Percentiles rank a stretch among this genome's conserved stretches.
phyloP scores from a whole-genome alignment of 345 rosid species.

The Lepidium aucheri region DNA sequence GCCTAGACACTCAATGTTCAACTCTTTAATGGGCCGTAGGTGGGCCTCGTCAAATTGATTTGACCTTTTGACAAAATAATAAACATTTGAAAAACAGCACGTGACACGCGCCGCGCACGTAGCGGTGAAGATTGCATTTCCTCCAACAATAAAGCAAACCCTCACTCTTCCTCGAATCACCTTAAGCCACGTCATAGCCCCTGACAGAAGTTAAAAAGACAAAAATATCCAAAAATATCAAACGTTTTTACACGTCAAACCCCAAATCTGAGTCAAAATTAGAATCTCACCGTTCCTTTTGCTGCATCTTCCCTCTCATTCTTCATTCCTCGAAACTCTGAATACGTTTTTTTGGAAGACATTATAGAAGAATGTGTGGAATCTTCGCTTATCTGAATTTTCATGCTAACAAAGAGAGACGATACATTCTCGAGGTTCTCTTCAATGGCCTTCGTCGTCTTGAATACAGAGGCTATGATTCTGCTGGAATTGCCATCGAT shows the following conservation, averaged over 20 bases:
- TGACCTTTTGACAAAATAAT: not conserved
- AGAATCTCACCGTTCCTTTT: not conserved
- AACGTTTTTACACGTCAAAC: not conserved
- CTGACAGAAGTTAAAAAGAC: slow-evolving; percentile 20
- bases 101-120: slow-evolving; percentile 6
- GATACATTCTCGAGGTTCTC: slow-evolving; percentile 76
- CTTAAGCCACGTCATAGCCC: not conserved
- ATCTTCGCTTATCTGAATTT: slow-evolving; percentile 88
- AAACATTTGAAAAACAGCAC: not conserved
- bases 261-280: slow-evolving; percentile 16
- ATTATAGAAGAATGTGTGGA: slow-evolving; percentile 55
- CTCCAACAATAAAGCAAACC: not conserved
- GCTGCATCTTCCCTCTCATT: slow-evolving; percentile 23
- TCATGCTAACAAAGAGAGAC: slow-evolving; percentile 58
- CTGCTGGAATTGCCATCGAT: slow-evolving; percentile 88
- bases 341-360: not conserved
- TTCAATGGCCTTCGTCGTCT: slow-evolving; percentile 96
- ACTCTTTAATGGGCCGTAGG: not conserved
- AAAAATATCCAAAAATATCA: not conserved
- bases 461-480: slow-evolving; percentile 95
- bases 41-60: not conserved
- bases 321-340: not conserved
- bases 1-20: not conserved
- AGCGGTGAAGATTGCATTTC: not conserved
- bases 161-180: not conserved